Evolutionary conservation across 495 filamentous ascomycete genomes (phyloP), one percentile per base, ranked within the genome.

Genomic region (Diplogelasinospora grovesii): DNA sequence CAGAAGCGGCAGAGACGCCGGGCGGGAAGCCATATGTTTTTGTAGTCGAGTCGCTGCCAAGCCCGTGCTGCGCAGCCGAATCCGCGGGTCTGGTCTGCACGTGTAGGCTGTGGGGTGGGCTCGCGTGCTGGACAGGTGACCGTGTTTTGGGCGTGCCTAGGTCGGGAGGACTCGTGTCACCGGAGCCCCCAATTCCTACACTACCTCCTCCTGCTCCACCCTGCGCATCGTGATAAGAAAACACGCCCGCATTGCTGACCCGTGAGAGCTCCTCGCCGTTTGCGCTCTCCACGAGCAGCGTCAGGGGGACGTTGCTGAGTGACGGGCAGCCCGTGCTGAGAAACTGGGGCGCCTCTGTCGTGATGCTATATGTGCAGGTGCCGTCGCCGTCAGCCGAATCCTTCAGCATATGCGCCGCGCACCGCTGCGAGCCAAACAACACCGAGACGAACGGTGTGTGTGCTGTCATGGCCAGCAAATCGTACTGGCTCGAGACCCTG

Each of bases 361-460:
- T 73, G 21, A 95, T 59, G n/a, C 69, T 69, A 57, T 93, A 96
- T 40, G 79, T 73, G 58, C 78, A 83, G 27, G 57, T 51, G 14
- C 68, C 69, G 40, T 64, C 69, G 26, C 68, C 73, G 37, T 78
- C 73, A 44, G 72, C 72, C 4, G 75, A 70, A 8, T 82, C 60
- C 52, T 81, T 82, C 18, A 71, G 66, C 7, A 86, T 64, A 13
- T 77, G 66, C 22, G 81, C 80, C 26, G 71, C 66, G 59, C 78
- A 82, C 59, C 77, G 73, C 49, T 80, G 75, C 5, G 75, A 71
- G 7, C 86, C 90, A 56, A 96, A 94, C 22, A 81, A 76, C 18
- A 96, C 61, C 47, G 69, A 79, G 46, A 85, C 75, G 26, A 65
- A 69, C 1, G 75, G 68, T 16, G 70, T 57, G 3, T 73, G 67